Percentiles rank a stretch among this genome's conserved stretches.
Evolutionary conservation across 164 flowering plant species (phyloP).

Genomic region (Pachysandra terminalis): DNA sequence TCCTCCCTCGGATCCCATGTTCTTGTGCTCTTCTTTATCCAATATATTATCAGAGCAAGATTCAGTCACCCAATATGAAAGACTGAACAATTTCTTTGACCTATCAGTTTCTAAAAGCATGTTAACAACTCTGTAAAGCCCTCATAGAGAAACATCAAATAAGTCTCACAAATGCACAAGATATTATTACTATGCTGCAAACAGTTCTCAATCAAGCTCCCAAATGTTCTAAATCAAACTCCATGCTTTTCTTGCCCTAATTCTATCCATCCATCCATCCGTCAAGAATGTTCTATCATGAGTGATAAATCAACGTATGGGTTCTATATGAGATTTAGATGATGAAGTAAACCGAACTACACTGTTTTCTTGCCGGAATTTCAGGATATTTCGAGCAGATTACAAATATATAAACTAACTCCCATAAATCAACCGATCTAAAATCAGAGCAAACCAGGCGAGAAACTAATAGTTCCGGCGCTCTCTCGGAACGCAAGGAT

Average conservation of each 20-base stretch:
- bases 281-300: background rate
- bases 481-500: background rate
- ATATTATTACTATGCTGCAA: background rate
- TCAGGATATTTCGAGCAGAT: too few species aligned
- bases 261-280: background rate
- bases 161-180: background rate
- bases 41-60: background rate
- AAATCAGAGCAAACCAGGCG: background rate
- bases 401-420: too few species aligned
- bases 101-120: constrained; percentile 9
- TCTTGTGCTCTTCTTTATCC: background rate
- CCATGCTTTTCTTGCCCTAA: background rate
- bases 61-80: background rate
- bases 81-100: constrained; percentile 8
- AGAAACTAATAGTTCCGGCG: background rate
- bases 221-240: background rate
- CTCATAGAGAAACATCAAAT: background rate
- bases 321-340: background rate
- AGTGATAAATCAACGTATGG: background rate
- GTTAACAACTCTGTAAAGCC: background rate
- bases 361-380: background rate
- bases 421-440: background rate
- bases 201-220: constrained; percentile 3
- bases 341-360: background rate
- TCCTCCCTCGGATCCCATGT: background rate